Percentiles rank a stretch among this genome's conserved stretches.
These are phyloP conservation scores for Corylus avellana DNA, from an alignment of 306 rosid species.

Conservation along the genomic window DNA sequence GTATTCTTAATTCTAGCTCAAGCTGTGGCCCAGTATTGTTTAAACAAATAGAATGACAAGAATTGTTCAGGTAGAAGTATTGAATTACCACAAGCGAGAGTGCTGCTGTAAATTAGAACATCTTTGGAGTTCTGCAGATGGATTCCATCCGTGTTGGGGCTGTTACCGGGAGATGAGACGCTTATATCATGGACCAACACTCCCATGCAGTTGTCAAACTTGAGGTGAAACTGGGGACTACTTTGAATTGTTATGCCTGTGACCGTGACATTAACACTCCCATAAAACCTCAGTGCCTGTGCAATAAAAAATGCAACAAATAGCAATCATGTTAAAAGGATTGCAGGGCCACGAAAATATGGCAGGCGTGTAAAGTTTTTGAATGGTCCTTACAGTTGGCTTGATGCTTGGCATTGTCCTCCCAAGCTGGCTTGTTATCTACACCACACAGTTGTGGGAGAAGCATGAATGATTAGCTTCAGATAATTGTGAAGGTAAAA, in stretches of 20 bases:
- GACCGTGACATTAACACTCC: constrained; percentile 79
- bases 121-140: constrained; percentile 90
- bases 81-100: constrained; percentile 78
- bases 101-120: constrained; percentile 68
- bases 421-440: constrained; percentile 64
- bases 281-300: constrained; percentile 91
- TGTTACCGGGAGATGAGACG: constrained; percentile 81
- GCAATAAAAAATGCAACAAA: constrained; percentile 28
- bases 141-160: constrained; percentile 95
- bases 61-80: constrained; percentile 16
- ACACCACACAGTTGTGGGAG: constrained; percentile 24
- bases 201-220: constrained; percentile 86
- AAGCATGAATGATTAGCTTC: constrained; percentile 29
- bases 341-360: constrained; percentile 13
- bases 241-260: constrained; percentile 87
- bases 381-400: constrained; percentile 81
- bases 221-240: constrained; percentile 95
- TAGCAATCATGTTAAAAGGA: constrained; percentile 34
- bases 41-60: constrained; percentile 6
- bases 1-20: not conserved
- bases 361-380: not conserved
- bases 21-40: not conserved
- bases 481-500: constrained; percentile 4
- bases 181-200: constrained; percentile 74
- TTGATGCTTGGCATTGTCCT: constrained; percentile 77